These are phyloP conservation scores for Ustilago nuda DNA, from an alignment of 1,284 basidiomycete species.

Conservation along the genomic window DNA sequence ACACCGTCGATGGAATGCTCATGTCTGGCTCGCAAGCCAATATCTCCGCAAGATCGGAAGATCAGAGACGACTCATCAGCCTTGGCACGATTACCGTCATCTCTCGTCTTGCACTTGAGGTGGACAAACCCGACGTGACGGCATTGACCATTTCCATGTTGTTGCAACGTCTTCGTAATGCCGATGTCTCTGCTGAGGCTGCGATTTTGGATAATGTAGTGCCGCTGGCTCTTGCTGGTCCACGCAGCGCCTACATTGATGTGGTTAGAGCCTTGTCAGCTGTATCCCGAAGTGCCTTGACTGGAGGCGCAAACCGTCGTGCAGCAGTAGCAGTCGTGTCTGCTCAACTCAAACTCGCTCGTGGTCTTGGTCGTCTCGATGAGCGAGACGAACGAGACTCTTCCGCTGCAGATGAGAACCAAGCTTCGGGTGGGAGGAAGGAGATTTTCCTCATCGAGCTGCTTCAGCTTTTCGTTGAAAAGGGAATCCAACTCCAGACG, in stretches of 20 bases:
- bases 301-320: constrained; percentile 48
- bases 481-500: constrained; percentile 90
- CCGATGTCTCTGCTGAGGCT: constrained; percentile 86
- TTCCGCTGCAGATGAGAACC: constrained; percentile 83
- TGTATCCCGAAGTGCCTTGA: constrained; percentile 80
- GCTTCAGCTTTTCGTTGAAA: constrained; percentile 86
- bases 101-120: constrained; percentile 61
- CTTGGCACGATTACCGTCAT: constrained; percentile 80
- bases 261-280: constrained; percentile 85
- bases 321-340: constrained; percentile 66
- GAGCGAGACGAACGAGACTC: constrained; percentile 45
- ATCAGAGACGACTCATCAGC: constrained; percentile 84
- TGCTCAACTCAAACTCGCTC: constrained; percentile 56
- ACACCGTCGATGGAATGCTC: constrained; percentile 41
- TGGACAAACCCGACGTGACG: constrained; percentile 59
- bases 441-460: constrained; percentile 82
- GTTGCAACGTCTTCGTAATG: constrained; percentile 84
- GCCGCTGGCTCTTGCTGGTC: constrained; percentile 84
- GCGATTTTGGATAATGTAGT: constrained; percentile 92
- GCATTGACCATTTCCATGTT: constrained; percentile 81
- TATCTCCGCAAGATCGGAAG: constrained; percentile 74
- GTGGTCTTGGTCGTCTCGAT: constrained; percentile 53
- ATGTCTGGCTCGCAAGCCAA: constrained; percentile 46
- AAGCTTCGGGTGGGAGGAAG: constrained; percentile 71
- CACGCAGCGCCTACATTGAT: constrained; percentile 82